Evolutionary conservation across 345 rosid genomes (phyloP).

Genomic region (Populus alba): DNA sequence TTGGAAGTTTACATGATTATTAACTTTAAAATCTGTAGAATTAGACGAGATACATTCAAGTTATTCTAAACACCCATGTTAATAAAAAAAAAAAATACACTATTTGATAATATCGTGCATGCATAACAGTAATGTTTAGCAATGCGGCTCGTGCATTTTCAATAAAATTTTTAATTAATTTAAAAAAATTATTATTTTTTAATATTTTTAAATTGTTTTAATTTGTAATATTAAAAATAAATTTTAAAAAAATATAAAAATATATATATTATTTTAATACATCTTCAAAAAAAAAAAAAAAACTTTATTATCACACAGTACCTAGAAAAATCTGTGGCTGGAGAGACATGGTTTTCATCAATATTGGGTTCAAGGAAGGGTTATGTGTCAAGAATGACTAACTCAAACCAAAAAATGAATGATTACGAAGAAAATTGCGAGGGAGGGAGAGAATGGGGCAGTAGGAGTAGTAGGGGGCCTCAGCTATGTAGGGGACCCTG

Average conservation of each 20-base stretch:
- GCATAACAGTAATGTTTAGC: too few species aligned
- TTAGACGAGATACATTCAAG: rapidly evolving
- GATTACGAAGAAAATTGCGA: not conserved
- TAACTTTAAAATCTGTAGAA: rapidly evolving
- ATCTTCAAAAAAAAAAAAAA: rapidly evolving
- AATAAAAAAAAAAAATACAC: too few species aligned
- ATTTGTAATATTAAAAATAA: too few species aligned
- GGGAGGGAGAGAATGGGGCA: not conserved
- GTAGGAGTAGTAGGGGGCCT: not conserved
- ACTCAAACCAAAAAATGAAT: not conserved
- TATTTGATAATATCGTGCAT: too few species aligned
- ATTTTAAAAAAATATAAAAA: too few species aligned
- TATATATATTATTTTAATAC: too few species aligned
- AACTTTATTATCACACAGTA: too few species aligned
- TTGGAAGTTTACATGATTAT: rapidly evolving
- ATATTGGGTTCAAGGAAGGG: not conserved
- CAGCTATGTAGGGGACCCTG: not conserved
- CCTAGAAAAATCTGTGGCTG: not conserved
- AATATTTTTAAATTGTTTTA: too few species aligned
- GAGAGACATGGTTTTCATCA: not conserved
- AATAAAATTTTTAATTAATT: too few species aligned
- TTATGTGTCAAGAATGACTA: not conserved
- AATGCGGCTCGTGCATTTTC: too few species aligned
- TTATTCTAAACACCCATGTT: rapidly evolving
- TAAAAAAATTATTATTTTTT: too few species aligned